Evolutionary conservation across 805 yeast species (phyloP).

Genomic region (Candida sphagnicola): DNA sequence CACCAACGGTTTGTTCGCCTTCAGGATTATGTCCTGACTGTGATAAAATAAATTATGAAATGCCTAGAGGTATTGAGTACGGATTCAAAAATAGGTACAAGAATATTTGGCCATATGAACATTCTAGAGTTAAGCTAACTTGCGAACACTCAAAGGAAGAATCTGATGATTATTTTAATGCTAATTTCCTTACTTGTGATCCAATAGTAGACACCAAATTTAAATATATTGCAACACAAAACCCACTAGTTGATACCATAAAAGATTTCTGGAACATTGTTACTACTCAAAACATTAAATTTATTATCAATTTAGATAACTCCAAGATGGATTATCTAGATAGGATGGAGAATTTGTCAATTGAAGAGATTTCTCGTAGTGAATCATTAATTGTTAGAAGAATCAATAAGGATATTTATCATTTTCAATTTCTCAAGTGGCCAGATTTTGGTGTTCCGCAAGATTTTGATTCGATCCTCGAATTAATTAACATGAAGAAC

Average conservation of each 20-base stretch:
- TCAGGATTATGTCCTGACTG: conserved; percentile 40
- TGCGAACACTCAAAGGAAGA: conserved; percentile 7
- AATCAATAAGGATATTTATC: conserved; percentile 23
- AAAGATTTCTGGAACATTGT: conserved; percentile 43
- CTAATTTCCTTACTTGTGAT: conserved; percentile 35
- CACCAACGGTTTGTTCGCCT: conserved; percentile 33
- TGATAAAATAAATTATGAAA: conserved; percentile 33
- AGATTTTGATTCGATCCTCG: conserved; percentile 24
- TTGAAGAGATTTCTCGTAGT: conserved; percentile 7
- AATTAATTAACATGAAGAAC: conserved; percentile 31
- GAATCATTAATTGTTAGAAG: conserved; percentile 14
- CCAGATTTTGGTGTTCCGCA: conserved; percentile 46
- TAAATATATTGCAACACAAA: conserved; percentile 44
- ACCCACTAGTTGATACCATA: conserved; percentile 37
- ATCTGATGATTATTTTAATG: conserved; percentile 42
- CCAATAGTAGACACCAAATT: conserved; percentile 15
- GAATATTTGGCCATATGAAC: conserved; percentile 48
- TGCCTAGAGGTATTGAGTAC: conserved; percentile 42
- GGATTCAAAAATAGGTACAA: conserved; percentile 44
- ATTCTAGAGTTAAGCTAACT: conserved; percentile 36
- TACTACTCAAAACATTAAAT: conserved; percentile 28
- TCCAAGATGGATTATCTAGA: conserved; percentile 15
- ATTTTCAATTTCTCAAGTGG: conserved; percentile 41
- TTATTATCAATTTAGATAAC: conserved; percentile 19
- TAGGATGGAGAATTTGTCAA: conserved; percentile 14